Base-by-base conservation (phyloP, 2,329 filamentous ascomycete genomes). In the Calonectria leucothoes region DNA sequence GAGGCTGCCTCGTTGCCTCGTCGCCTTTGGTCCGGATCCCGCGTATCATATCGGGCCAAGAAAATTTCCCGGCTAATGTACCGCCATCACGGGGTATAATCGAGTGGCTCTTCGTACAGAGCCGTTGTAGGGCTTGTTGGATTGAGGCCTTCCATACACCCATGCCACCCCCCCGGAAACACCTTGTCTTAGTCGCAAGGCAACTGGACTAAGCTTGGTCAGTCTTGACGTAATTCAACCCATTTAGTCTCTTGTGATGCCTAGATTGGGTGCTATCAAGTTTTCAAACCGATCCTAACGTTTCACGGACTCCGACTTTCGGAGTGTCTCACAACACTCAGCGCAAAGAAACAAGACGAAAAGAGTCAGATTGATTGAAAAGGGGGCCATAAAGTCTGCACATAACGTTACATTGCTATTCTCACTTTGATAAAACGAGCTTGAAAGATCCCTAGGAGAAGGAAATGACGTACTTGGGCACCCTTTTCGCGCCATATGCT, bases 1-100 rank as follows among this genome's bases (percentile, higher is more conserved):
- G 15, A n/a, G 11, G 52, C 31, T 35, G 31, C 52, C 52, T 55
- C 29, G 29, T 57, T 37, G 55, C 55, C 55, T 59, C 11, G 55
- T 17, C n/a, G 55, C 31, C n/a, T 59, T 5, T 17, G 17, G n/a
- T 25, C 11, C 2, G 6, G 17, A 23, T 25, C 33, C 20, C 25
- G 33, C 55, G 15, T 27, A 59, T 59, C 33, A 57, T 20, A 37
- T 14, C 1, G 5, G 6, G 7, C 4, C 20, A 37, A 35, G 52
- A 37, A 15, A 57, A 57, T 37, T 57, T n/a, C 31, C 31, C 52
- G 11, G 31, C 4, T 15, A 10, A 5, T 11, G n/a, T 14, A 23
- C n/a, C 12, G 14, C 52, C 10, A 35, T 57, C 52, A 25, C 31
- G n/a, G 6, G 33, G 20, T 17, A 15, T 37, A 25, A 37, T 37